phyloP scores from a whole-genome alignment of 2,329 filamentous ascomycete genomes.

The Penicillium sp. region DNA sequence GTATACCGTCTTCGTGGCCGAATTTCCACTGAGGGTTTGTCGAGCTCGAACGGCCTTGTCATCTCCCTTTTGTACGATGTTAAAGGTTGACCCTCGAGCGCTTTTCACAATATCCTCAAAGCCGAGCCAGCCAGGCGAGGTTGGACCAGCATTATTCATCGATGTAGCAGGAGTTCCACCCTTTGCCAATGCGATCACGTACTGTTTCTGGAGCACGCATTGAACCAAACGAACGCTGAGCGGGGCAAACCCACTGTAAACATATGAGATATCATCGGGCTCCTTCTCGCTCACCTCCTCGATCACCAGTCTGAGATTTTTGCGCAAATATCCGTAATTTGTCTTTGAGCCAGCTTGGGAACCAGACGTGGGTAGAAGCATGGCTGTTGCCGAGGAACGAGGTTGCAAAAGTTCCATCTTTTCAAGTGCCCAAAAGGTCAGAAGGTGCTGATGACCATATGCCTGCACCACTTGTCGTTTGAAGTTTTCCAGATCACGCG shows the following conservation, averaged over 20 bases:
- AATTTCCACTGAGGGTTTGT: constrained; percentile 69
- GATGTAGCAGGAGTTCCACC: constrained; percentile 52
- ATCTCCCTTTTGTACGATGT: constrained; percentile 84
- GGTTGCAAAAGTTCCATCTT: constrained; percentile 81
- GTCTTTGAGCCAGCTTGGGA: constrained; percentile 64
- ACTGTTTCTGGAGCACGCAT: constrained; percentile 84
- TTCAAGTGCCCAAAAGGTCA: constrained; percentile 82
- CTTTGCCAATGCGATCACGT: constrained; percentile 64
- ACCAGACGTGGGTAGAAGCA: constrained; percentile 70
- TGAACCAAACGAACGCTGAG: constrained; percentile 87
- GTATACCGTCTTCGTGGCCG: constrained; percentile 76
- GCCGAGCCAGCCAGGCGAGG: constrained; percentile 78
- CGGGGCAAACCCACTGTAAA: constrained; percentile 94
- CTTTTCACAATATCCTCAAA: constrained; percentile 91
- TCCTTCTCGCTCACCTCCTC: constrained; percentile 95
- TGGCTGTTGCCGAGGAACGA: constrained; percentile 68
- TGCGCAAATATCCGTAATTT: constrained; percentile 84
- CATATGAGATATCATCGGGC: constrained; percentile 92
- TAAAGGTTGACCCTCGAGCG: constrained; percentile 81
- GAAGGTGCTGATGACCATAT: constrained; percentile 89
- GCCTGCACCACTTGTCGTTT: constrained; percentile 82
- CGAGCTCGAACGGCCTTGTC: constrained; percentile 87
- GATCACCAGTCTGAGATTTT: constrained; percentile 79
- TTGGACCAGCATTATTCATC: constrained; percentile 47
- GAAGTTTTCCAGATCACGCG: constrained; percentile 83